These are phyloP conservation scores for Metarhizium guizhouense DNA, from an alignment of 2,329 filamentous ascomycete genomes.

Conservation along the genomic window DNA sequence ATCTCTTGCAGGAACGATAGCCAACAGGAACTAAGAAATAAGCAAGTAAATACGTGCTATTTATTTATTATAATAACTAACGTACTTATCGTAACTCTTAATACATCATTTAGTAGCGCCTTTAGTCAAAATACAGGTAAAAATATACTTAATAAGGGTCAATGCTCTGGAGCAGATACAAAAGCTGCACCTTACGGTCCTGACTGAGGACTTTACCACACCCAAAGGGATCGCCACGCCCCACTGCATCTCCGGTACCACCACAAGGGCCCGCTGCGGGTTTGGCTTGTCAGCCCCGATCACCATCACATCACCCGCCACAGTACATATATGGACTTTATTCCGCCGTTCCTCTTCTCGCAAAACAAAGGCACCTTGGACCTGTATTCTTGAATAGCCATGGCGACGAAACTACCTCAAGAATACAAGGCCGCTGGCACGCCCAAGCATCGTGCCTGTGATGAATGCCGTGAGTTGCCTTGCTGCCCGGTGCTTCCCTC, in stretches of 20 bases:
- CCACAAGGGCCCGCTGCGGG: neutral
- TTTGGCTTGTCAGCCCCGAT: neutral
- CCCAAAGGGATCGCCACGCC: neutral
- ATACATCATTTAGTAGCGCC: too few relatives aligned
- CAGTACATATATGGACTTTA: neutral
- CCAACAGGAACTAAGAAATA: too few relatives aligned
- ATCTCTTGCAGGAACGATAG: too few relatives aligned
- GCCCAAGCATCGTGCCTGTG: conserved; percentile 52
- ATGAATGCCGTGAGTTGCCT: conserved; percentile 51
- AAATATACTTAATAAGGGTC: too few relatives aligned
- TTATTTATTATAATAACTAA: too few relatives aligned
- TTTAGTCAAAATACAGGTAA: too few relatives aligned
- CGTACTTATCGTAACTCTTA: too few relatives aligned
- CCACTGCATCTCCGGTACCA: neutral
- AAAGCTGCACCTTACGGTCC: too few relatives aligned
- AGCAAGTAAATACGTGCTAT: too few relatives aligned
- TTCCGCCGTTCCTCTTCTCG: neutral
- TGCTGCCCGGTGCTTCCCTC: neutral
- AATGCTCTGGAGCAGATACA: too few relatives aligned
- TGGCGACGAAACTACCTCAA: conserved; percentile 1
- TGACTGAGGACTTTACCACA: too few relatives aligned
- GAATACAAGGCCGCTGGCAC: conserved; percentile 11
- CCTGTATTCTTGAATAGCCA: neutral
- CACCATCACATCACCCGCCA: neutral
- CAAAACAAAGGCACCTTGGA: neutral